Evolutionary conservation across 2,329 filamentous ascomycete genomes (phyloP).

Genomic region (Phialophora macrospora): DNA sequence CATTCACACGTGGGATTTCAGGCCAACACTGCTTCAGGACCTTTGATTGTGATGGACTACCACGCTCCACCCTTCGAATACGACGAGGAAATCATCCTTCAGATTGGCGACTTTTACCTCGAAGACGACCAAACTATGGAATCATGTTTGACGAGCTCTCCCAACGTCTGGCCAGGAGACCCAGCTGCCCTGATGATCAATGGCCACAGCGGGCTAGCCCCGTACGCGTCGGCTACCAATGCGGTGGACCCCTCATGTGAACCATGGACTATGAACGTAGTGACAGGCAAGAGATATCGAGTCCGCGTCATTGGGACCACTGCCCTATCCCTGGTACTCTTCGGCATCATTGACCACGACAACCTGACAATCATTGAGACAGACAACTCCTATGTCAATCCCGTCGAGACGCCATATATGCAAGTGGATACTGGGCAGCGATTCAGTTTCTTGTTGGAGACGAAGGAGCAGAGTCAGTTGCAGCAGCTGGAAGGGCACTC

Average conservation of each 20-base stretch:
- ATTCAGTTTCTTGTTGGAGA: slow-evolving; percentile 61
- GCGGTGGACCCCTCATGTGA: slow-evolving; percentile 43
- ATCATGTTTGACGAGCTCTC: slow-evolving; percentile 53
- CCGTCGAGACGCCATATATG: slow-evolving; percentile 52
- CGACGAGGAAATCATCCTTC: slow-evolving; percentile 64
- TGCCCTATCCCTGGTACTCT: slow-evolving; percentile 60
- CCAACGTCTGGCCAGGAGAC: slow-evolving; percentile 65
- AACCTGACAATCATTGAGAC: slow-evolving; percentile 65
- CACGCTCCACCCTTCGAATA: slow-evolving; percentile 60
- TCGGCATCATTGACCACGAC: slow-evolving; percentile 63
- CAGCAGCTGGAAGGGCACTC: slow-evolving; percentile 45
- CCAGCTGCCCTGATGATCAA: slow-evolving; percentile 63
- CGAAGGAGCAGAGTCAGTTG: slow-evolving; percentile 51
- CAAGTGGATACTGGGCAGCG: slow-evolving; percentile 65
- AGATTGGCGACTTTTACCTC: slow-evolving; percentile 63
- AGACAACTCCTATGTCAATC: slow-evolving; percentile 53
- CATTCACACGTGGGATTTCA: slow-evolving; percentile 71
- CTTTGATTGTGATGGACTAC: slow-evolving; percentile 62
- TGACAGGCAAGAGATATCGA: slow-evolving; percentile 66
- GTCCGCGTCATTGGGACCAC: slow-evolving; percentile 64
- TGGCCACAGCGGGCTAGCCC: slow-evolving; percentile 56
- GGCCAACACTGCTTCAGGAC: slow-evolving; percentile 61
- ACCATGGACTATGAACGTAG: slow-evolving; percentile 61
- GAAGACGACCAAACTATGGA: slow-evolving; percentile 60
- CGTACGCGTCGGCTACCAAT: slow-evolving; percentile 39